Evolutionary conservation across 257 asterid species (phyloP), one percentile per base, ranked within the genome.

Genomic region (Cynanchum wilfordii): DNA sequence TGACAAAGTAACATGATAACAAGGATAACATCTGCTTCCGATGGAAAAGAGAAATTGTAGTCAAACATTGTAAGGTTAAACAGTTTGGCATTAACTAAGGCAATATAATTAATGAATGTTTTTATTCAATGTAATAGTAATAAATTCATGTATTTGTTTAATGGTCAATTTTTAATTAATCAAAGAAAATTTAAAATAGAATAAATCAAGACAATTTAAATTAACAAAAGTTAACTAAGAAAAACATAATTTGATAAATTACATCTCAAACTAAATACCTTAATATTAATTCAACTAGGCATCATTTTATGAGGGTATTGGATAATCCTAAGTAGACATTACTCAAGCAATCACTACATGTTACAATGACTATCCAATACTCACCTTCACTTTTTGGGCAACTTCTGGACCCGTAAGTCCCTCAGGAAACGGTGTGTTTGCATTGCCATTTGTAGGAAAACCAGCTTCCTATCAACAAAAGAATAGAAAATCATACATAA

Each of bases 341-440:
- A 76, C 36, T 25, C 36, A 66, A 33, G 62, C 49, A 68, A 76
- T 73, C 30, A 75, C 47, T 36, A 38, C 60, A 71, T 13, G 73
- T 68, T 36, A 59, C 36, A 74, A 71, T 29, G 64, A 70, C 27
- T 49, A 30, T 66, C 7, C 59, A 54, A 24, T 36, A 55, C 76
- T 29, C 79, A 93, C 97, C 96, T 80, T 79, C 80, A 88, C 81
- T 78, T 91, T 83, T 25, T 87, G 95, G 11, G 82, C 84, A 80
- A 85, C 90, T 88, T 89, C 98, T 49, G 86, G 86, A 70, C 96
- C 98, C 79, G 80, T 82, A 78, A 90, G 85, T 77, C 97, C 99
- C 75, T 95, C 99, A 68, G 86, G 78, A 59, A 86, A 67, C 30
- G 93, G 96, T 75, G 72, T 79, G 76, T 85, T 84, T 55, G 78